Evolutionary conservation across 257 asterid species (phyloP).

Genomic region (Vinca minor): DNA sequence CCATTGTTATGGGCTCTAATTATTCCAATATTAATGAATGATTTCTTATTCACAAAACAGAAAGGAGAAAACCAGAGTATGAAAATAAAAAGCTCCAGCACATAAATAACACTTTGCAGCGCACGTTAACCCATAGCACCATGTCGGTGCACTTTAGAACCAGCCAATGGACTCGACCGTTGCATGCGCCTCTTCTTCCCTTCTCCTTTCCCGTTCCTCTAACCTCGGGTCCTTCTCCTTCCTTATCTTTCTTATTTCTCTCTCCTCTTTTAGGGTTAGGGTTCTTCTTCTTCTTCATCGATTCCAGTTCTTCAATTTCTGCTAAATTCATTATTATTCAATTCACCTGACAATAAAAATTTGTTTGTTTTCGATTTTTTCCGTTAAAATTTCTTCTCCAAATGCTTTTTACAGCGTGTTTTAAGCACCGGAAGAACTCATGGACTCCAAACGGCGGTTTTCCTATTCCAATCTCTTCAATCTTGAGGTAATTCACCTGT

Average conservation of each 20-base stretch:
- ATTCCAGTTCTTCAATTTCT: neutral
- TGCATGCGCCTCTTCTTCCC: constrained; percentile 9
- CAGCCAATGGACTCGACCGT: constrained; percentile 2
- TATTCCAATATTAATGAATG: too few species aligned
- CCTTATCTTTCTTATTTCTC: constrained; percentile 9
- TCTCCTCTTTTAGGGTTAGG: constrained; percentile 5
- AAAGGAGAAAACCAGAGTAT: neutral
- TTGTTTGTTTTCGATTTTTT: constrained; percentile 3
- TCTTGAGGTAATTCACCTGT: constrained; percentile 67
- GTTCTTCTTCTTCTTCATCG: neutral
- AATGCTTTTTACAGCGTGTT: constrained; percentile 62
- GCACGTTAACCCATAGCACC: constrained; percentile 1
- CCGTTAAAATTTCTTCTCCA: constrained; percentile 21
- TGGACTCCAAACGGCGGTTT: constrained; percentile 66
- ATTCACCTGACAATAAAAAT: neutral
- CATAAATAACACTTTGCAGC: neutral
- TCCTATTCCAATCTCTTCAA: constrained; percentile 79
- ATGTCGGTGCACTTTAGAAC: constrained; percentile 2
- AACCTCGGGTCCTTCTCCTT: too few species aligned
- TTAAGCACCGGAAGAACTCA: constrained; percentile 33
- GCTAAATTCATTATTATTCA: neutral
- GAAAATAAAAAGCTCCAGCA: neutral
- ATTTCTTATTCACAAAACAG: too few species aligned
- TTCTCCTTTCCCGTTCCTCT: too few species aligned
- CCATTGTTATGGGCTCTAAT: too few species aligned